Conservation (phyloP, 2,329 filamentous ascomycete genomes). For the Esteya vermicola region DNA sequence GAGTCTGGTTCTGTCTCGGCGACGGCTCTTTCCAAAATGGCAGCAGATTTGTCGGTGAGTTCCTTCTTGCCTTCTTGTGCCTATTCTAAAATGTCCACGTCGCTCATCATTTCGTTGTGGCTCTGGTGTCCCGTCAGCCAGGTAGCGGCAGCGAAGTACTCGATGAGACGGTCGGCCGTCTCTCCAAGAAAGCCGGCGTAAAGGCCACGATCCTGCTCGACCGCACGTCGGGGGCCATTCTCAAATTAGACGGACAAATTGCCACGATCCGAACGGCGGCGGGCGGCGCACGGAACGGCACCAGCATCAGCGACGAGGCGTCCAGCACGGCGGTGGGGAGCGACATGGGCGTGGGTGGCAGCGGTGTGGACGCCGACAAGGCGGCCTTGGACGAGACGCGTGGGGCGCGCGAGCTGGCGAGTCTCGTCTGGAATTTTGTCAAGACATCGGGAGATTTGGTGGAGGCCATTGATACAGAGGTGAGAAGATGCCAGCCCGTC, state of each 20-base stretch:
- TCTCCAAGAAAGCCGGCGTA: conserved; percentile 66
- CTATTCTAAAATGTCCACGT: too few species aligned
- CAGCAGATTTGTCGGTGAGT: conserved; percentile 8
- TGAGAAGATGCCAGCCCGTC: conserved; percentile 16
- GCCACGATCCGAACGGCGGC: conserved; percentile 37
- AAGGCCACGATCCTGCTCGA: conserved; percentile 66
- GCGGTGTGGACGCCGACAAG: conserved; percentile 5
- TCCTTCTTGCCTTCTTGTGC: too few species aligned
- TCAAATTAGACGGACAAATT: conserved; percentile 59
- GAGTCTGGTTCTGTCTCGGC: too few species aligned
- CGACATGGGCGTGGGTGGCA: conserved; percentile 18
- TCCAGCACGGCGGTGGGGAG: conserved; percentile 9
- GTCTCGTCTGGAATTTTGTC: conserved; percentile 64
- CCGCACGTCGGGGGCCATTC: conserved; percentile 54
- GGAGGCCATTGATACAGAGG: conserved; percentile 59
- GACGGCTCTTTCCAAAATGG: conserved; percentile 3
- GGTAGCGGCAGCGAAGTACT: conserved; percentile 43
- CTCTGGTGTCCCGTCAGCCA: conserved; percentile 16
- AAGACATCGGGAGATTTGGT: conserved; percentile 54
- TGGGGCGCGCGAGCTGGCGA: conserved; percentile 58
- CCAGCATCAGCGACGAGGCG: background rate
- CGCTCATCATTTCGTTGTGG: background rate
- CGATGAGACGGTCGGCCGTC: conserved; percentile 49
- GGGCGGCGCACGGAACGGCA: conserved; percentile 6
- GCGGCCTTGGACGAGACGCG: conserved; percentile 13